Evolutionary conservation across 495 filamentous ascomycete species (phyloP).

Genomic region (Penicillium verhagenii): DNA sequence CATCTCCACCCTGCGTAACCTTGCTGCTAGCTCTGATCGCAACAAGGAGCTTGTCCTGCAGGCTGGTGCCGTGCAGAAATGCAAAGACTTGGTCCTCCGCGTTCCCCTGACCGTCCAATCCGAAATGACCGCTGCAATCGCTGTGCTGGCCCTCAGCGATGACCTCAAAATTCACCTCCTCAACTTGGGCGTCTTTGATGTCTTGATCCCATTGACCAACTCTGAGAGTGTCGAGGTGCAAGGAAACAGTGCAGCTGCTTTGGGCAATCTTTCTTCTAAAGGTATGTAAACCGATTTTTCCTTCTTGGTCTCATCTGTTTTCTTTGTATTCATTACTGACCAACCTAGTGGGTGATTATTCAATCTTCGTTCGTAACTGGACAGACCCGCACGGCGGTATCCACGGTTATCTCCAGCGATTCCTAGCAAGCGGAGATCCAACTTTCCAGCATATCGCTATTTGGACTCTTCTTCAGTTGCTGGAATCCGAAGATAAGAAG

Average conservation of each 20-base stretch:
- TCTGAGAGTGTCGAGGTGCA: slow-evolving; percentile 97
- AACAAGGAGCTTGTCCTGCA: slow-evolving; percentile 97
- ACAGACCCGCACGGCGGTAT: slow-evolving; percentile 88
- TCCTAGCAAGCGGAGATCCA: slow-evolving; percentile 89
- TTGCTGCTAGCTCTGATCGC: slow-evolving; percentile 92
- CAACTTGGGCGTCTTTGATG: slow-evolving; percentile 93
- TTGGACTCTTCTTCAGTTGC: slow-evolving; percentile 92
- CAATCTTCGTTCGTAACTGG: slow-evolving; percentile 94
- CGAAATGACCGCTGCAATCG: slow-evolving; percentile 98
- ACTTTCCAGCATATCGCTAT: slow-evolving; percentile 99
- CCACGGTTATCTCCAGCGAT: slow-evolving; percentile 89
- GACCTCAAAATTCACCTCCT: slow-evolving; percentile 90
- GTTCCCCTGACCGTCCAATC: slow-evolving; percentile 94
- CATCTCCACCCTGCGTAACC: slow-evolving; percentile 92
- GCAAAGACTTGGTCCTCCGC: slow-evolving; percentile 91
- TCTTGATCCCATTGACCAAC: slow-evolving; percentile 90
- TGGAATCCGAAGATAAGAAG: slow-evolving; percentile 88
- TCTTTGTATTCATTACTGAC: not conserved
- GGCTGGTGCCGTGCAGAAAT: slow-evolving; percentile 96
- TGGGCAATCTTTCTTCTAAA: slow-evolving; percentile 96
- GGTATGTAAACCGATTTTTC: slow-evolving; percentile 51
- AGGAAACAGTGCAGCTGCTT: slow-evolving; percentile 92
- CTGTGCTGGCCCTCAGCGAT: slow-evolving; percentile 93
- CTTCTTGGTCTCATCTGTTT: too few species aligned
- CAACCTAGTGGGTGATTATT: slow-evolving; percentile 83